These are phyloP conservation scores for Backusella tarrabulga DNA, from an alignment of 192 early-diverging fungal species.

Conservation along the genomic window DNA sequence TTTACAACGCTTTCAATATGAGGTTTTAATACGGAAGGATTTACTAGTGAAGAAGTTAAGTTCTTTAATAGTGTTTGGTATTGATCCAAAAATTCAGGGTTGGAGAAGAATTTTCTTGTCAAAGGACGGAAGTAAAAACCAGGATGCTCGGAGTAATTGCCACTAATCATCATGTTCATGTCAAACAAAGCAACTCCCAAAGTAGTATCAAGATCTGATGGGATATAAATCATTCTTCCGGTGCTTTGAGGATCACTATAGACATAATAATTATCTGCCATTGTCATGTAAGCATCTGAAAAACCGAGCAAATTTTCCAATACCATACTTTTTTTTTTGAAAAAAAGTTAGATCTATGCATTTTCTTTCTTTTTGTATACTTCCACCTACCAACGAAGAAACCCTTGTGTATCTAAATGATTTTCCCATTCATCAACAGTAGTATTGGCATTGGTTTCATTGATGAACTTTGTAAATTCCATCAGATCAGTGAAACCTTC, in stretches of 20 bases:
- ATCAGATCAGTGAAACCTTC: neutral
- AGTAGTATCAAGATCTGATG: conserved; percentile 7
- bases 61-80: neutral
- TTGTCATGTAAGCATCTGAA: conserved; percentile 1
- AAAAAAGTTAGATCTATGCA: neutral
- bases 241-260: neutral
- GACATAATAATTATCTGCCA: conserved; percentile 11
- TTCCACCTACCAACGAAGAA: conserved; percentile 6
- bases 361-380: neutral
- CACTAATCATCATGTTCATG: neutral
- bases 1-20: conserved; percentile 7
- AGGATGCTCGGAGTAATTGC: conserved; percentile 14
- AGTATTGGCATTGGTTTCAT: neutral
- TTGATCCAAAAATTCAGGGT: neutral
- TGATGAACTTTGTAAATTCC: conserved; percentile 8
- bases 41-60: neutral
- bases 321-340: neutral
- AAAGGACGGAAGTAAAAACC: conserved; percentile 7
- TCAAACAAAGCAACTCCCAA: conserved; percentile 4
- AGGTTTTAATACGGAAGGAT: neutral
- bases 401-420: neutral
- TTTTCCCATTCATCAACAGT: conserved; percentile 8
- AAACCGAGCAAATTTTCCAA: conserved; percentile 6
- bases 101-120: neutral
- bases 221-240: neutral